Conservation (phyloP, 441 rosid species). For the Geranium incanum region DNA sequence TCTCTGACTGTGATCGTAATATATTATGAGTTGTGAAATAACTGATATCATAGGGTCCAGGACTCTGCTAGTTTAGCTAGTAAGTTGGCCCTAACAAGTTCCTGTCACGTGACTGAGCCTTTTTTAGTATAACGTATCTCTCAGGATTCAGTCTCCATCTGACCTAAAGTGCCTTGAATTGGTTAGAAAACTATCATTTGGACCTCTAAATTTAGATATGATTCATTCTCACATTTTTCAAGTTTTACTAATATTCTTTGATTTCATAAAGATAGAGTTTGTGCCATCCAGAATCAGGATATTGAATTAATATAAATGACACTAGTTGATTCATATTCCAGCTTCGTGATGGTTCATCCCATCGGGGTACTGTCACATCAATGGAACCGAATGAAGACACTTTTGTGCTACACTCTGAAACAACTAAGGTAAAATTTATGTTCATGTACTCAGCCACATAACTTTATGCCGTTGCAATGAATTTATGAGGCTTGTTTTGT, state of each 20-base stretch:
- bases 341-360: conserved; percentile 86
- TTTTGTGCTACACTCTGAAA: conserved; percentile 59
- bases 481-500: neutral
- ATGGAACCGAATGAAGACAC: conserved; percentile 89
- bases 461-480: no score
- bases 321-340: conserved; percentile 26
- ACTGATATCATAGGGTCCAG: neutral
- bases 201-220: neutral
- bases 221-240: neutral
- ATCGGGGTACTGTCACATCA: conserved; percentile 84
- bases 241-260: neutral
- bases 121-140: neutral
- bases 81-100: neutral
- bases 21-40: neutral
- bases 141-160: neutral
- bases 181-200: neutral
- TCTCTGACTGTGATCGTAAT: neutral
- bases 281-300: neutral
- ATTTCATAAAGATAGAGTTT: neutral
- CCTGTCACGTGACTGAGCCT: neutral
- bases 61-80: neutral
- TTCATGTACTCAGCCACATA: neutral
- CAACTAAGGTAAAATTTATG: conserved; percentile 39
- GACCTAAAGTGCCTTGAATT: neutral
- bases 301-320: neutral